phyloP scores from a whole-genome alignment of 163 green algal genomes.

The Smithsoniella earleae region DNA sequence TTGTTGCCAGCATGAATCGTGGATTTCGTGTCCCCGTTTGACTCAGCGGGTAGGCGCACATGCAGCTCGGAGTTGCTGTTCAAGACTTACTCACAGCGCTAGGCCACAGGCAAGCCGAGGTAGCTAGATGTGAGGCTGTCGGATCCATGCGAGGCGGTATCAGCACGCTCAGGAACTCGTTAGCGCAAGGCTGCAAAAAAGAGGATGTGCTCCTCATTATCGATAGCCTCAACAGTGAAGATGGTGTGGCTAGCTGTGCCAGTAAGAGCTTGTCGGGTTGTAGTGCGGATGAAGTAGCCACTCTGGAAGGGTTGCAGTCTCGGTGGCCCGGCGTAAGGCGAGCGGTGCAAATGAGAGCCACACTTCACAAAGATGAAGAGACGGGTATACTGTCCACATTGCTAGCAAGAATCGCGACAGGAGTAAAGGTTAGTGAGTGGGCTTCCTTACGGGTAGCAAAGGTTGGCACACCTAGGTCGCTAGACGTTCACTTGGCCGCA shows the following conservation, averaged over 20 bases:
- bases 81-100: neutral
- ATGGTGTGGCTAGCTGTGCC: neutral
- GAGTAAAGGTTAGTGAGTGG: constrained; percentile 21
- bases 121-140: neutral
- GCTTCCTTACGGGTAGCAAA: neutral
- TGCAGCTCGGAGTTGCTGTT: constrained; percentile 2
- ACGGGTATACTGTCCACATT: constrained; percentile 17
- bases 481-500: constrained; percentile 14
- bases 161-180: neutral
- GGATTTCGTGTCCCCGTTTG: too few species aligned
- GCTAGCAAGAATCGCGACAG: neutral
- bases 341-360: neutral
- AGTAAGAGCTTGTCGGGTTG: neutral
- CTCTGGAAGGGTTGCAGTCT: neutral
- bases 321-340: constrained; percentile 11
- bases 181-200: neutral
- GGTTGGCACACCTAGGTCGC: neutral
- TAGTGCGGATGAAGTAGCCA: neutral
- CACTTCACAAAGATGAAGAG: neutral
- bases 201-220: neutral
- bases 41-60: neutral
- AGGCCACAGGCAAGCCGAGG: neutral
- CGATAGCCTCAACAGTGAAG: neutral
- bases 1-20: too few species aligned
- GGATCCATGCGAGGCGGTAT: neutral